These are phyloP conservation scores for Fraxinus velutina DNA, from an alignment of 305 asterid genomes.

Conservation along the genomic window DNA sequence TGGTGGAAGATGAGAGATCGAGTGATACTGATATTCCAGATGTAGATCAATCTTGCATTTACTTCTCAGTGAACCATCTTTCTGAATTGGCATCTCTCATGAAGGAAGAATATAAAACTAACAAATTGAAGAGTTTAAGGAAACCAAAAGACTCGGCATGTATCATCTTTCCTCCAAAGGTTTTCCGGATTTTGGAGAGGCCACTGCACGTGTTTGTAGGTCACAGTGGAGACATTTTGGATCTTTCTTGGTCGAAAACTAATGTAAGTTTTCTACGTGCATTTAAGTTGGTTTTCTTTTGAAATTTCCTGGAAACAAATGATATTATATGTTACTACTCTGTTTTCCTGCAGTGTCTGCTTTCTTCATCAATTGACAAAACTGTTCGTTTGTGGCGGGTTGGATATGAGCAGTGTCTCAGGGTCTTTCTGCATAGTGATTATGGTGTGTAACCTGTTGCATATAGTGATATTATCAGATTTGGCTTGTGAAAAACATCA, in stretches of 20 bases:
- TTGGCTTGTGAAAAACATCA: neutral
- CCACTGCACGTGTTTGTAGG: conserved; percentile 77
- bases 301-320: neutral
- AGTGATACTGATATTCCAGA: conserved; percentile 55
- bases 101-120: conserved; percentile 48
- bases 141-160: conserved; percentile 80
- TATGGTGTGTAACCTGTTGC: conserved; percentile 47
- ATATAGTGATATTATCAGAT: neutral
- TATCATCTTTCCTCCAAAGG: conserved; percentile 74
- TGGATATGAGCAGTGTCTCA: conserved; percentile 72
- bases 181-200: conserved; percentile 68
- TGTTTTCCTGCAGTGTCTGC: conserved; percentile 59
- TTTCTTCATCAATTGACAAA: conserved; percentile 85
- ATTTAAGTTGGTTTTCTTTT: neutral
- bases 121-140: conserved; percentile 38
- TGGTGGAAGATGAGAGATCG: conserved; percentile 74
- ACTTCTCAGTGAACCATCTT: conserved; percentile 69
- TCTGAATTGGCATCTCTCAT: conserved; percentile 62
- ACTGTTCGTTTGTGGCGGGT: conserved; percentile 94
- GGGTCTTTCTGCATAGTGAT: conserved; percentile 74
- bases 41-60: conserved; percentile 75
- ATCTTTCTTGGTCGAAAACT: conserved; percentile 82
- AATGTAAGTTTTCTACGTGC: conserved; percentile 47
- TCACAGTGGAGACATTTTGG: conserved; percentile 71
- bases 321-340: neutral